phyloP scores from a whole-genome alignment of 2,329 filamentous ascomycete species.

The Simplicillium aogashimaense region DNA sequence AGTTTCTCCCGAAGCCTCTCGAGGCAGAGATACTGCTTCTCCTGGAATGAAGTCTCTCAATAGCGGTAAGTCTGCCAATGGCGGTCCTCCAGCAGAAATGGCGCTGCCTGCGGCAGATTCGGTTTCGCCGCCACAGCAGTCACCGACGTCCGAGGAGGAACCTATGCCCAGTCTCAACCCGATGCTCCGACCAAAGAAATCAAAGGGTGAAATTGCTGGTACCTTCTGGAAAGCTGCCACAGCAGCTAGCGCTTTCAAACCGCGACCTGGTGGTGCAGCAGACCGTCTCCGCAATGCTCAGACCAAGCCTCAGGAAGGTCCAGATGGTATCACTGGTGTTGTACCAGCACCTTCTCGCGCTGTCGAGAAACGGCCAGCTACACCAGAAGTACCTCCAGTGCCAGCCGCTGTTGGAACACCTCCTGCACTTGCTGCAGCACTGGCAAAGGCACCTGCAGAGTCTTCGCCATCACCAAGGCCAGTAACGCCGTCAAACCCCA shows the following conservation, averaged over 20 bases:
- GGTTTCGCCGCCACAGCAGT: neutral
- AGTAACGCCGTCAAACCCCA: constrained; percentile 7
- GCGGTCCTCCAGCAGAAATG: neutral
- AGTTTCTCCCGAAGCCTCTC: constrained; percentile 5
- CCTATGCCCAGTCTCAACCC: constrained; percentile 70
- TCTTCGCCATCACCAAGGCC: neutral
- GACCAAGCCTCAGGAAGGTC: constrained; percentile 51
- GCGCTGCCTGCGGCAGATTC: neutral
- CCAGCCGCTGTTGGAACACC: constrained; percentile 10
- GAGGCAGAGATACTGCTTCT: too few species aligned
- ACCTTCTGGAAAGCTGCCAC: constrained; percentile 73
- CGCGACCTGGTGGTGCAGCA: constrained; percentile 75
- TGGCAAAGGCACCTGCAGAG: constrained; percentile 12
- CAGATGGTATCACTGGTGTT: constrained; percentile 83
- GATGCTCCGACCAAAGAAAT: constrained; percentile 78
- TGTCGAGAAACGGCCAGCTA: constrained; percentile 20
- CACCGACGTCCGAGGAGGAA: constrained; percentile 22
- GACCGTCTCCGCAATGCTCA: constrained; percentile 62
- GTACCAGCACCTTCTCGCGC: constrained; percentile 64
- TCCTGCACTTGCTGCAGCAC: constrained; percentile 2
- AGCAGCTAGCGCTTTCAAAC: constrained; percentile 60
- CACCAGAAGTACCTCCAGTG: constrained; percentile 13
- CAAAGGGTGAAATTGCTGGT: constrained; percentile 62
- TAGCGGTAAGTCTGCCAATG: neutral
- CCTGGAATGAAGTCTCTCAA: too few species aligned